Evolutionary conservation across 2,329 filamentous ascomycete genomes (phyloP).

Genomic region (Fusarium paranaense): DNA sequence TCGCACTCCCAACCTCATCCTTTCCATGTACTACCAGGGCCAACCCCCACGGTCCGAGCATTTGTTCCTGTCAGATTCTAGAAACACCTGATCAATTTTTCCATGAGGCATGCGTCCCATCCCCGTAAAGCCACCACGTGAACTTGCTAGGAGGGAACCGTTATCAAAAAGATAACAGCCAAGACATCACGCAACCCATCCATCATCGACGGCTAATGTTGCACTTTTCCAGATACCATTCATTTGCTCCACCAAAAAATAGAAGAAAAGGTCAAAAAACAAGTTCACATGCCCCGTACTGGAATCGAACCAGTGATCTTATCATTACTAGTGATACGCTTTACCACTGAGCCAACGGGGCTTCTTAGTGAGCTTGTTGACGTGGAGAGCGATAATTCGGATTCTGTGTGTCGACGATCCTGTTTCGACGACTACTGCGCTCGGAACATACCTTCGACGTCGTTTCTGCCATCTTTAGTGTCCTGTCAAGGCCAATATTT

Average conservation of each 20-base stretch:
- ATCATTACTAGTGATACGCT: constrained; percentile 41
- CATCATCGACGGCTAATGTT: not conserved
- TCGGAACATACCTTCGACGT: no score
- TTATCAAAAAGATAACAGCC: not conserved
- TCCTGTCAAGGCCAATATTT: not conserved
- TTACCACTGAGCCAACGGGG: constrained; percentile 39
- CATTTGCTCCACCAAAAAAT: not conserved
- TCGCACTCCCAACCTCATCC: not conserved
- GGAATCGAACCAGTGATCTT: constrained; percentile 38
- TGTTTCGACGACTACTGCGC: not conserved
- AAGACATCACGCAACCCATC: not conserved
- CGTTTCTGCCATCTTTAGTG: not conserved
- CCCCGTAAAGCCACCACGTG: not conserved
- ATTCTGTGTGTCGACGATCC: not conserved
- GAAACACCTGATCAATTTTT: not conserved
- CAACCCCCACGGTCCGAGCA: not conserved
- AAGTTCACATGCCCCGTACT: constrained; percentile 28
- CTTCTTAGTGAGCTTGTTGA: constrained; percentile 18
- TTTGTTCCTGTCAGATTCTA: not conserved
- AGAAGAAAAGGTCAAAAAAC: not conserved
- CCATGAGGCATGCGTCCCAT: not conserved
- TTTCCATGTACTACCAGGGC: not conserved
- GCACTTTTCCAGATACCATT: not conserved
- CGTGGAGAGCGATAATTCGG: rapidly evolving
- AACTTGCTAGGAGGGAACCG: not conserved